These are phyloP conservation scores for Plasmodium vivax DNA, from an alignment of 169 alveolate genomes.

Conservation along the genomic window DNA sequence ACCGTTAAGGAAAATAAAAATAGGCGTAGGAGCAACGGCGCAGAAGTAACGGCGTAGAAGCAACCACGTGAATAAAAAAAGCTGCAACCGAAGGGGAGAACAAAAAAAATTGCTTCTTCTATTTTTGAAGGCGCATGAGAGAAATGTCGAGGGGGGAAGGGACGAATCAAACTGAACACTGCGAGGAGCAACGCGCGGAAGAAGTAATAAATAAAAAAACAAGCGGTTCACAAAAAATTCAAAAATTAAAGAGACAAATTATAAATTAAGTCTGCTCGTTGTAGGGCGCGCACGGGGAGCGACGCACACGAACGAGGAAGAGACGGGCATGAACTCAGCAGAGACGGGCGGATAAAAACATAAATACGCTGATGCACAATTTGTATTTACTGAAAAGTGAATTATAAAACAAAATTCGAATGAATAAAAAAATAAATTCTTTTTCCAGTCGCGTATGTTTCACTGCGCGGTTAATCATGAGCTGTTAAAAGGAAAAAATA, in stretches of 20 bases:
- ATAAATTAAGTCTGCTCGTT: not conserved
- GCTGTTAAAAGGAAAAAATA: not conserved
- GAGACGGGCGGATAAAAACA: not conserved
- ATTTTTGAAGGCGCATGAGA: not conserved
- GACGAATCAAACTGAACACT: not conserved
- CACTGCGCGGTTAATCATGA: not conserved
- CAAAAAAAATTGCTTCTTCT: not conserved
- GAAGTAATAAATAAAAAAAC: not conserved
- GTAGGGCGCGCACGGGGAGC: not conserved
- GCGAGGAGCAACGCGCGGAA: not conserved
- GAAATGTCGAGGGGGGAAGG: not conserved
- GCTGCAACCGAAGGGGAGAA: not conserved
- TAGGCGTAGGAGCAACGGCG: not conserved
- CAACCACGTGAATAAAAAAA: not conserved
- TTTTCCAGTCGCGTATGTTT: not conserved
- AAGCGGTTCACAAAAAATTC: conserved; percentile 20
- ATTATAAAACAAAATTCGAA: not conserved
- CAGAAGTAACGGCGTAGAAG: not conserved
- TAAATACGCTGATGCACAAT: not conserved
- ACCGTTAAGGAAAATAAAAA: not conserved
- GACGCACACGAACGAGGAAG: not conserved
- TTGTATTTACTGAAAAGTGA: not conserved
- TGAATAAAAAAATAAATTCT: not conserved
- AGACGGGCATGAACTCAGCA: not conserved
- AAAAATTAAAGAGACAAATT: conserved; percentile 27